A percentile compares a stretch with the other conserved stretches of the same genome.
These are phyloP conservation scores for Zygosaccharomyces gambellarensis DNA, from an alignment of 805 yeast species.

Conservation along the genomic window DNA sequence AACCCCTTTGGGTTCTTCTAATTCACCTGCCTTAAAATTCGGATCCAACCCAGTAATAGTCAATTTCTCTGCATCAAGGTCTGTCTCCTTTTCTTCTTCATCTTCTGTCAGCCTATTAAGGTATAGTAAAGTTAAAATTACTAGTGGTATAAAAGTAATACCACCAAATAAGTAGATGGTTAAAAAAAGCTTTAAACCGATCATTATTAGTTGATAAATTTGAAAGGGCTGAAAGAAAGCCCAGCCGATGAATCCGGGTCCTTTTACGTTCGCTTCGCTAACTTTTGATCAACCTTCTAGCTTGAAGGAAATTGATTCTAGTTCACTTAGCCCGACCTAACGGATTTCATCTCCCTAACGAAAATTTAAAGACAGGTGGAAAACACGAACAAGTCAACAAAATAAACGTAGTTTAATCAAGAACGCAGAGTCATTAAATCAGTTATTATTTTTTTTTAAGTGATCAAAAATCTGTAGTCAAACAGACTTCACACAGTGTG, in stretches of 20 bases:
- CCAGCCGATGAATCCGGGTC: background rate
- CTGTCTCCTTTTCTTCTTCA: slow-evolving; percentile 23
- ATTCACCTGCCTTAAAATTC: slow-evolving; percentile 52
- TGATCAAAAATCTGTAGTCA: slow-evolving; percentile 33
- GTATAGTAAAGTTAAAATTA: slow-evolving; percentile 36
- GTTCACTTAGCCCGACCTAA: too few relatives aligned
- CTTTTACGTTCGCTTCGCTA: too few relatives aligned
- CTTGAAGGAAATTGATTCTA: too few relatives aligned
- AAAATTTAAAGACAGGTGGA: background rate
- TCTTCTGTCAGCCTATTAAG: slow-evolving; percentile 25
- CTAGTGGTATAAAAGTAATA: slow-evolving; percentile 66
- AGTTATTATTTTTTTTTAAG: slow-evolving; percentile 30
- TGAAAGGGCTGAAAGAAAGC: background rate
- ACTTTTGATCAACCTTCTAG: too few relatives aligned
- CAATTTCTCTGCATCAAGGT: slow-evolving; percentile 6
- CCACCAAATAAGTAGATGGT: slow-evolving; percentile 71
- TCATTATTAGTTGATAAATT: slow-evolving; percentile 14
- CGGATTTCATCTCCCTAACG: too few relatives aligned
- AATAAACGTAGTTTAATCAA: background rate
- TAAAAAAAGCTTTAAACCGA: slow-evolving; percentile 34
- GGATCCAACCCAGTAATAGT: slow-evolving; percentile 25
- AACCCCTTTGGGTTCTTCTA: slow-evolving; percentile 63
- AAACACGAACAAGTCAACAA: background rate
- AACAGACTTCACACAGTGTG: slow-evolving; percentile 39
- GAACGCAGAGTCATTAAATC: slow-evolving; percentile 39